Conservation (phyloP, 2,329 filamentous ascomycete genomes). For the Penicillium sp. region DNA sequence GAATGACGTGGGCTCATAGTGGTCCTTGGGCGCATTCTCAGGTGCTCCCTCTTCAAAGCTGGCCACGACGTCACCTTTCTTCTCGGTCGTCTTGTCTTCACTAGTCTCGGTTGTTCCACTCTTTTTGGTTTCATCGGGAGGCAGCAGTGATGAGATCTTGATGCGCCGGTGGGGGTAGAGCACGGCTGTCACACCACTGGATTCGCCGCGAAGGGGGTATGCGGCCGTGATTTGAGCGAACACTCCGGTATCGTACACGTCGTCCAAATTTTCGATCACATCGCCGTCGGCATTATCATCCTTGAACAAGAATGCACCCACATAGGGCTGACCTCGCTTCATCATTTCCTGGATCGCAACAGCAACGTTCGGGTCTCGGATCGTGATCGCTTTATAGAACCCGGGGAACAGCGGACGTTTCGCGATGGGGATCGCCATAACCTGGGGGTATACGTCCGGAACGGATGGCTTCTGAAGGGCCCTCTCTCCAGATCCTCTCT, state of each 20-base stretch:
- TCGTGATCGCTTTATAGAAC: slow-evolving; percentile 98
- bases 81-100: slow-evolving; percentile 53
- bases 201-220: slow-evolving; percentile 78
- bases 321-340: slow-evolving; percentile 93
- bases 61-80: slow-evolving; percentile 89
- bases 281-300: slow-evolving; percentile 92
- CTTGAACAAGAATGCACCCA: slow-evolving; percentile 94
- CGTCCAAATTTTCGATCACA: slow-evolving; percentile 80
- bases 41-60: slow-evolving; percentile 85
- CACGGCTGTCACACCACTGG: slow-evolving; percentile 81
- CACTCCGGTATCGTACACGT: slow-evolving; percentile 92
- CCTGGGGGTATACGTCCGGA: slow-evolving; percentile 93
- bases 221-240: slow-evolving; percentile 97
- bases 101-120: slow-evolving; percentile 21
- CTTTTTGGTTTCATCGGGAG: slow-evolving; percentile 50
- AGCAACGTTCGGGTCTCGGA: slow-evolving; percentile 85
- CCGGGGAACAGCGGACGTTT: slow-evolving; percentile 91
- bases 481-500: slow-evolving; percentile 63
- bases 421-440: slow-evolving; percentile 93
- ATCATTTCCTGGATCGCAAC: slow-evolving; percentile 93
- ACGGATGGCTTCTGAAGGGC: slow-evolving; percentile 81
- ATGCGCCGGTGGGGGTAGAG: slow-evolving; percentile 95
- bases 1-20: slow-evolving; percentile 86
- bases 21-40: slow-evolving; percentile 51
- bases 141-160: slow-evolving; percentile 75